phyloP scores from a whole-genome alignment of 345 rosid genomes.

The Syzygium jambos region DNA sequence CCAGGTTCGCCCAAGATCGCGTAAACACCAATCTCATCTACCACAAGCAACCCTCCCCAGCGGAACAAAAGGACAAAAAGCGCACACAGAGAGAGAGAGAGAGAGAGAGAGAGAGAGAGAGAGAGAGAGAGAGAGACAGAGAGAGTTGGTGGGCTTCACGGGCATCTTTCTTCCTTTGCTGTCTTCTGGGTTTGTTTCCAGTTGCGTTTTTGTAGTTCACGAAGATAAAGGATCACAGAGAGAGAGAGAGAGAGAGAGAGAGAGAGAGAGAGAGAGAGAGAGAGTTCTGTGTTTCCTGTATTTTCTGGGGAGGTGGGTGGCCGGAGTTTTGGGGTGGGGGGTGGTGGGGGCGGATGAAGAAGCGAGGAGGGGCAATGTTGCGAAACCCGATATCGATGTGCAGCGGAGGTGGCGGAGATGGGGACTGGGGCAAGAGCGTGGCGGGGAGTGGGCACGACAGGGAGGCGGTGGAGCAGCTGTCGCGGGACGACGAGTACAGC shows the following conservation, averaged over 20 bases:
- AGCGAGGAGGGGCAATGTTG: neutral
- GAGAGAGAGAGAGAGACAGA: neutral
- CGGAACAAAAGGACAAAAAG: neutral
- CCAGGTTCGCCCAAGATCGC: neutral
- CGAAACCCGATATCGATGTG: neutral
- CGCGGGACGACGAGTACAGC: slow-evolving; percentile 44
- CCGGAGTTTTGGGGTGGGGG: neutral
- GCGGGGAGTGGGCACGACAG: neutral
- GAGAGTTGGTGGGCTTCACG: neutral
- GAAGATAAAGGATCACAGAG: neutral
- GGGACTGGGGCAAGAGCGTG: neutral
- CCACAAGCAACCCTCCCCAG: neutral
- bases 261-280: neutral
- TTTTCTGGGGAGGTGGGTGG: neutral
- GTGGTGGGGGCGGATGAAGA: neutral
- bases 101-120: neutral
- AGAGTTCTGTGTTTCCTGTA: neutral
- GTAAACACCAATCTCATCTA: neutral
- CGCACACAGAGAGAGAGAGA: neutral
- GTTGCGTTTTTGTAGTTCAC: neutral
- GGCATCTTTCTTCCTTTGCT: neutral
- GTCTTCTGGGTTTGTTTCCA: neutral
- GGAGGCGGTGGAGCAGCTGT: slow-evolving; percentile 8
- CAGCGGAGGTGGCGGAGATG: neutral
- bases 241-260: neutral